Percentiles rank a stretch among this genome's conserved stretches.
Conservation (phyloP, 2,329 filamentous ascomycete species). For the Fusarium sterilihyphosum region DNA sequence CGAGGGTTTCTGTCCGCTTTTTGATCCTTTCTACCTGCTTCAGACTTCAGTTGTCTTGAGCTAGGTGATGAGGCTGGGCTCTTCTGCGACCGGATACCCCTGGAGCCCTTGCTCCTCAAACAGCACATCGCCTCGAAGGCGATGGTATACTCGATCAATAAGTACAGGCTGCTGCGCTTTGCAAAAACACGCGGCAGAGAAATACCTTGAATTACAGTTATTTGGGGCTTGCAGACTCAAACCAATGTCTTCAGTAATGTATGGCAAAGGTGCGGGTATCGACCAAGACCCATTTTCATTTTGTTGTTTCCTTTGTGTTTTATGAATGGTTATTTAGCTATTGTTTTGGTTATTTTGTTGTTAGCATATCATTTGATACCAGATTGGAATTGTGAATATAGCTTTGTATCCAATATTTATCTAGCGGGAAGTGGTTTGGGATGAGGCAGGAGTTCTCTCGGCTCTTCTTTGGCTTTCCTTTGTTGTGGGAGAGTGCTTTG, state of each 20-base stretch:
- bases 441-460: conserved; percentile 21
- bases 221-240: neutral
- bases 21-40: conserved; percentile 14
- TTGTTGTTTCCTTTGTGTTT: neutral
- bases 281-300: neutral
- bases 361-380: conserved; percentile 26
- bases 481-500: conserved; percentile 7
- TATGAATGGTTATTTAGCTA: neutral
- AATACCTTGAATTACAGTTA: neutral
- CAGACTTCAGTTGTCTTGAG: neutral
- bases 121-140: conserved; percentile 10
- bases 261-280: neutral
- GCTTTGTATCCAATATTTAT: conserved; percentile 10
- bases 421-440: conserved; percentile 7
- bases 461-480: conserved; percentile 22
- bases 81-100: conserved; percentile 16
- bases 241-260: neutral
- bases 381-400: conserved; percentile 32
- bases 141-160: conserved; percentile 12
- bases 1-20: conserved; percentile 16
- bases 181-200: neutral
- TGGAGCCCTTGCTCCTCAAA: conserved; percentile 24
- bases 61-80: conserved; percentile 5
- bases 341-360: neutral
- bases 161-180: neutral